Percentiles rank a stretch among this genome's conserved stretches.
phyloP scores from a whole-genome alignment of 768 basidiomycete species.

The Naematelia aurantialba region DNA sequence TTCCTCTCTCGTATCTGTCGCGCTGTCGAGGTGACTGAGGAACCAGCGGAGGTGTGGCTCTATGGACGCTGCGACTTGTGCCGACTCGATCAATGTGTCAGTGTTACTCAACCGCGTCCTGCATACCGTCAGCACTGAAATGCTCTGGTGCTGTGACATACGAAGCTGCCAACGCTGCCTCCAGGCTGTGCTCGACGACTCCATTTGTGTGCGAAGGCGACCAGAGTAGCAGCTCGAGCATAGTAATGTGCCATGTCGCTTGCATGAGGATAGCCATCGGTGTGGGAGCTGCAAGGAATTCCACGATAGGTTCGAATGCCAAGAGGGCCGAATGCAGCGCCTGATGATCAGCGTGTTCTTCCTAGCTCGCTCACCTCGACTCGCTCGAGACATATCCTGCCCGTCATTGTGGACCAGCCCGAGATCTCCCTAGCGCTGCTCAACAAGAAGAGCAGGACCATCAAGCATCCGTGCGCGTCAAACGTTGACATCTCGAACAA shows the following conservation, averaged over 20 bases:
- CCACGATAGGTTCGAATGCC: conserved; percentile 8
- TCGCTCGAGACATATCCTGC: conserved; percentile 24
- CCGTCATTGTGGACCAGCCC: conserved; percentile 41
- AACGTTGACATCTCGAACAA: no score
- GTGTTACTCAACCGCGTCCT: no score
- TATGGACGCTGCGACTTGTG: no score
- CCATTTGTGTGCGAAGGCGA: conserved; percentile 35
- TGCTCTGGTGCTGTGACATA: no score
- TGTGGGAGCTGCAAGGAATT: background rate
- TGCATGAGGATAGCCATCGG: background rate
- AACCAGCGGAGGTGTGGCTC: no score
- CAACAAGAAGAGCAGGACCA: conserved; percentile 27
- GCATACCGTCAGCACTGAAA: no score
- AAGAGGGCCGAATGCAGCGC: conserved; percentile 8
- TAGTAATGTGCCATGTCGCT: conserved; percentile 33
- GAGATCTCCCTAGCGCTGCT: conserved; percentile 35
- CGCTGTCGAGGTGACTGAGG: no score
- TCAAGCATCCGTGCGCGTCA: no score
- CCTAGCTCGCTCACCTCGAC: conserved; percentile 29
- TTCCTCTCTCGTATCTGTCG: no score
- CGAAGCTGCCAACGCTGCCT: conserved; percentile 40
- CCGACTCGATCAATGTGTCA: no score
- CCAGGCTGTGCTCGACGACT: conserved; percentile 31
- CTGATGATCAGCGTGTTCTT: background rate
- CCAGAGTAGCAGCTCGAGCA: conserved; percentile 39